Conservation (phyloP, 2,329 filamentous ascomycete species). For the Macrophomina phaseolina region DNA sequence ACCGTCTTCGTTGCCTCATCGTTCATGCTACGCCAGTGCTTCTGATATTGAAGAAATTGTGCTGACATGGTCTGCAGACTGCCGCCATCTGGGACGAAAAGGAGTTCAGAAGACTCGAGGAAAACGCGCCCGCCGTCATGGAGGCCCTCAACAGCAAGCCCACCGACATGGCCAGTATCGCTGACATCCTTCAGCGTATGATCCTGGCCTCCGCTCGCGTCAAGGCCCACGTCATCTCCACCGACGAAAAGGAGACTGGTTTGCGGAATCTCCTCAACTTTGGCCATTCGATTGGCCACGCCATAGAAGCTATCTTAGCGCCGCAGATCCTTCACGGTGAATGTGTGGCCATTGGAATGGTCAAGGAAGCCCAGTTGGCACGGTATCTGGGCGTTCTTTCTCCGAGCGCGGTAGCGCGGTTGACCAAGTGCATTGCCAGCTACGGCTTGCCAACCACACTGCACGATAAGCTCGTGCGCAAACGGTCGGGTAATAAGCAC, state of each 20-base stretch:
- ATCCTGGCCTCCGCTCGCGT: slow-evolving; percentile 87
- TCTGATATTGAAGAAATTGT: neutral
- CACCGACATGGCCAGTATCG: slow-evolving; percentile 63
- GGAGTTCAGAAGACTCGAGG: slow-evolving; percentile 84
- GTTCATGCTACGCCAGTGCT: no score
- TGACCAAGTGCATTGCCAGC: slow-evolving; percentile 92
- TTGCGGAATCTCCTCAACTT: slow-evolving; percentile 95
- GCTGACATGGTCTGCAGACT: slow-evolving; percentile 59
- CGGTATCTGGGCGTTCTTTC: slow-evolving; percentile 85
- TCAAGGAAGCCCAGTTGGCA: slow-evolving; percentile 93
- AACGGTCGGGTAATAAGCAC: slow-evolving; percentile 81
- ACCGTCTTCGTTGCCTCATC: no score
- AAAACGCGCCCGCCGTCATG: slow-evolving; percentile 79
- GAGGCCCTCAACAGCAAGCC: slow-evolving; percentile 69
- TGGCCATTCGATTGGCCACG: slow-evolving; percentile 96
- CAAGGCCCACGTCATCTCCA: slow-evolving; percentile 93
- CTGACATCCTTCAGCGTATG: slow-evolving; percentile 59
- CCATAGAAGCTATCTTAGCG: slow-evolving; percentile 92
- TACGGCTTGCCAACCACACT: slow-evolving; percentile 89
- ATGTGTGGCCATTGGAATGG: slow-evolving; percentile 96
- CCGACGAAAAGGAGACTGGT: slow-evolving; percentile 92
- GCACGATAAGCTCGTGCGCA: slow-evolving; percentile 80
- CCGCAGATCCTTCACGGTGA: slow-evolving; percentile 96
- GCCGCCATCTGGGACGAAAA: slow-evolving; percentile 92
- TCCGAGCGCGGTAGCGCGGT: slow-evolving; percentile 83